A percentile compares a stretch with the other conserved stretches of the same genome.
Conservation (phyloP, 2,329 filamentous ascomycete genomes). For the Orbilia blumenaviensis region DNA sequence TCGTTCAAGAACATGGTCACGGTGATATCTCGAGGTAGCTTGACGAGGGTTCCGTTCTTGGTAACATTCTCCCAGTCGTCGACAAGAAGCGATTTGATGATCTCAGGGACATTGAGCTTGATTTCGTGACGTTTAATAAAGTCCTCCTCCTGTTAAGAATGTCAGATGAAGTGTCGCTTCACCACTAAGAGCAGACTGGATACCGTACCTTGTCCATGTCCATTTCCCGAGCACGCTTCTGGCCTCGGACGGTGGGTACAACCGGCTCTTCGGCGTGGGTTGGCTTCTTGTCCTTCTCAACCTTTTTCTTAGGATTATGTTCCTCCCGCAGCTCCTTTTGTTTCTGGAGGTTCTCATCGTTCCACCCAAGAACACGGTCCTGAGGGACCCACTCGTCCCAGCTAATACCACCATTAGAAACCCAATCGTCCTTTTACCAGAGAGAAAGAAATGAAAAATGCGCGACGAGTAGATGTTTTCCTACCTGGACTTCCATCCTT, state of each 20-base stretch:
- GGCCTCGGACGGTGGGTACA: slow-evolving; percentile 66
- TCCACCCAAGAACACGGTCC: slow-evolving; percentile 92
- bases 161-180: slow-evolving; percentile 13
- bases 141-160: slow-evolving; percentile 78
- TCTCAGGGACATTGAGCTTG: slow-evolving; percentile 84
- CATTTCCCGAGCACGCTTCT: slow-evolving; percentile 78
- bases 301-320: slow-evolving; percentile 59
- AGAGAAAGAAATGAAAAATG: not conserved
- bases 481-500: slow-evolving; percentile 95
- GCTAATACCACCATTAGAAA: slow-evolving; percentile 61
- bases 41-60: slow-evolving; percentile 89
- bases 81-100: slow-evolving; percentile 88
- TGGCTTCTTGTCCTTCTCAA: slow-evolving; percentile 57
- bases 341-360: slow-evolving; percentile 76
- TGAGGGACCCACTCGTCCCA: slow-evolving; percentile 99
- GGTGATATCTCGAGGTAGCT: slow-evolving; percentile 78
- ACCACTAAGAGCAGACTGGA: not conserved
- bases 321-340: slow-evolving; percentile 71
- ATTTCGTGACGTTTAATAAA: slow-evolving; percentile 87
- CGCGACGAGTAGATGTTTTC: not conserved
- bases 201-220: slow-evolving; percentile 78
- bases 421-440: not conserved
- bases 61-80: slow-evolving; percentile 99
- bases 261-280: slow-evolving; percentile 56
- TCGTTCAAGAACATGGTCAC: slow-evolving; percentile 81